Percentiles rank a stretch among this genome's conserved stretches.
Evolutionary conservation across 768 basidiomycete species (phyloP).

Genomic region (Suillus variegatus): DNA sequence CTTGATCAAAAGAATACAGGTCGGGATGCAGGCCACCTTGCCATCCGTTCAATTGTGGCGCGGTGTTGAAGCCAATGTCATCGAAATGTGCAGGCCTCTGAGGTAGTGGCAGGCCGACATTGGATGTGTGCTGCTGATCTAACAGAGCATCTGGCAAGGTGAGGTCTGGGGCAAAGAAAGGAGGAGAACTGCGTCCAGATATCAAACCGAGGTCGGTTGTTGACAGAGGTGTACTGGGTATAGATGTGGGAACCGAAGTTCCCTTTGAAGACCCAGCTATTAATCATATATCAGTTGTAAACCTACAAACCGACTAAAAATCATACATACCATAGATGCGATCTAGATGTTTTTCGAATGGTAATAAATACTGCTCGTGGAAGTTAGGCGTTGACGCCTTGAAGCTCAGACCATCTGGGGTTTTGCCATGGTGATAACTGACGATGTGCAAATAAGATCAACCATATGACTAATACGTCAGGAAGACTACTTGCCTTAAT

Average conservation of each 20-base stretch:
- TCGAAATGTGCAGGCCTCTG: neutral
- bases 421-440: neutral
- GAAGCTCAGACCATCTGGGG: neutral
- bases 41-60: neutral
- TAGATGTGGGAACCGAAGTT: neutral
- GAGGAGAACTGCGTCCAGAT: neutral
- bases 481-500: neutral
- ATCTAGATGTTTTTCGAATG: neutral
- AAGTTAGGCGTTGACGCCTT: neutral
- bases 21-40: neutral
- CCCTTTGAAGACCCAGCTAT: neutral
- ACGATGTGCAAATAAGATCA: neutral
- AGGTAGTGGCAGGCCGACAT: neutral
- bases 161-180: neutral
- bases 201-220: neutral
- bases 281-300: neutral
- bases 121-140: neutral
- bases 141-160: neutral
- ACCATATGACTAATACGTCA: no score
- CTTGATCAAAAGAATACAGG: neutral
- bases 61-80: neutral
- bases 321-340: neutral
- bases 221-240: neutral
- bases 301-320: neutral
- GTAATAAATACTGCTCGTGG: neutral